These are phyloP conservation scores for Amylostereum chailletii DNA, from an alignment of 1,284 basidiomycete genomes.

Conservation along the genomic window DNA sequence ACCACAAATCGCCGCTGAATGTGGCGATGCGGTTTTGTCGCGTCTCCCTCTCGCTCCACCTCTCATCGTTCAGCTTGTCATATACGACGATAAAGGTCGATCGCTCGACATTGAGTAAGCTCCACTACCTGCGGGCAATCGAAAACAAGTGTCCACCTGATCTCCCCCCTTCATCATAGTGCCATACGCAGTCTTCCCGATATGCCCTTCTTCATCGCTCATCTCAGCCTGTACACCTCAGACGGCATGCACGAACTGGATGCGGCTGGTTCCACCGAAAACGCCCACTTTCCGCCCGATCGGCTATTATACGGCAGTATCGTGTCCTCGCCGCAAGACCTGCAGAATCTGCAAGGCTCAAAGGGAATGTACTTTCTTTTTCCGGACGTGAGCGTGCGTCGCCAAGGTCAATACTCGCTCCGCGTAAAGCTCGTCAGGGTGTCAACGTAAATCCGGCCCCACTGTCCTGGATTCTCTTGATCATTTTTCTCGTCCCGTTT, in stretches of 20 bases:
- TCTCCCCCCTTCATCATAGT: conserved; percentile 4
- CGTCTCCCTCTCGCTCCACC: conserved; percentile 77
- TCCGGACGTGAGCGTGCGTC: conserved; percentile 80
- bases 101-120: conserved; percentile 53
- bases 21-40: conserved; percentile 65
- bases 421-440: conserved; percentile 69
- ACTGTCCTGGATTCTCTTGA: not conserved
- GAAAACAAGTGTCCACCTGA: not conserved
- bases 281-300: conserved; percentile 31
- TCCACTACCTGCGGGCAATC: not conserved
- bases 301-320: conserved; percentile 77
- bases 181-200: not conserved
- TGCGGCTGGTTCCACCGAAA: conserved; percentile 39
- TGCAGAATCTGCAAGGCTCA: conserved; percentile 71
- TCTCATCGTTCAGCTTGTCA: conserved; percentile 67
- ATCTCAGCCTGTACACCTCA: conserved; percentile 61
- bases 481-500: not conserved
- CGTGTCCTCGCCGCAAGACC: conserved; percentile 70
- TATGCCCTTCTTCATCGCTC: conserved; percentile 20
- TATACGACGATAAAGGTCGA: conserved; percentile 62
- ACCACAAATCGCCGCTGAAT: conserved; percentile 71
- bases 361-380: conserved; percentile 81
- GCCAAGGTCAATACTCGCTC: conserved; percentile 68
- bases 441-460: conserved; percentile 52
- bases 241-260: conserved; percentile 53